Percentiles rank a stretch among this genome's conserved stretches.
Conservation (phyloP, 306 rosid species). For the Corylus americana region DNA sequence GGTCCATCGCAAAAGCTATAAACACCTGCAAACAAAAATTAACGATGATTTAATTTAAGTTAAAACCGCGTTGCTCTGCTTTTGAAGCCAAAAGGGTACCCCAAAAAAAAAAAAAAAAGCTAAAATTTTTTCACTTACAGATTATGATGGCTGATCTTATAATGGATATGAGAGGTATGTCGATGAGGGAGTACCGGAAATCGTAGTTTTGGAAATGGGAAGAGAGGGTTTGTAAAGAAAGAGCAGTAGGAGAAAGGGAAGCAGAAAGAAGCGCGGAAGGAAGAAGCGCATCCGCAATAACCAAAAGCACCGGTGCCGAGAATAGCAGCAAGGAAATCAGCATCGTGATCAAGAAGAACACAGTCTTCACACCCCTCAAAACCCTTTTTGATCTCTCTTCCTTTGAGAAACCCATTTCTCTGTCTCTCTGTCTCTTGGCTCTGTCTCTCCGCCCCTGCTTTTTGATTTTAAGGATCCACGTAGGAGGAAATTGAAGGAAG, state of each 20-base stretch:
- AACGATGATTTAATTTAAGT: not conserved
- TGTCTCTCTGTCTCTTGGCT: not conserved
- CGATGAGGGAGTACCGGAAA: slow-evolving; percentile 78
- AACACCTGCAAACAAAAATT: slow-evolving; percentile 52
- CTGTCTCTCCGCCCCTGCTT: not conserved
- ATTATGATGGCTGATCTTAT: slow-evolving; percentile 75
- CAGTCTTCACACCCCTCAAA: slow-evolving; percentile 65
- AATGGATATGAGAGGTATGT: slow-evolving; percentile 80
- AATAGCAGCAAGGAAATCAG: slow-evolving; percentile 69
- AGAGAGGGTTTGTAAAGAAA: slow-evolving; percentile 49
- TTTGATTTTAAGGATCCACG: not conserved
- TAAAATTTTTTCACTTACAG: slow-evolving; percentile 55
- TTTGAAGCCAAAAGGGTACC: slow-evolving; percentile 28
- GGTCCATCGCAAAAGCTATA: slow-evolving; percentile 91
- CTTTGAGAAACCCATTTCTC: slow-evolving; percentile 69
- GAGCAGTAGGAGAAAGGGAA: slow-evolving; percentile 45
- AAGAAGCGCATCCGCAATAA: slow-evolving; percentile 66
- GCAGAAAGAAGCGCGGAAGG: slow-evolving; percentile 85
- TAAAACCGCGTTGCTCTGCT: not conserved
- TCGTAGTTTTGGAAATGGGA: slow-evolving; percentile 74
- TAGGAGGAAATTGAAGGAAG: too few species aligned
- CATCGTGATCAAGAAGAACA: slow-evolving; percentile 87
- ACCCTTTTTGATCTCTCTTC: slow-evolving; percentile 71
- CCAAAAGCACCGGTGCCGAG: slow-evolving; percentile 81
- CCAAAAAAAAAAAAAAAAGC: not conserved